These are phyloP conservation scores for Mucor racemosus DNA, from an alignment of 371 early-diverging fungal genomes.

Conservation along the genomic window DNA sequence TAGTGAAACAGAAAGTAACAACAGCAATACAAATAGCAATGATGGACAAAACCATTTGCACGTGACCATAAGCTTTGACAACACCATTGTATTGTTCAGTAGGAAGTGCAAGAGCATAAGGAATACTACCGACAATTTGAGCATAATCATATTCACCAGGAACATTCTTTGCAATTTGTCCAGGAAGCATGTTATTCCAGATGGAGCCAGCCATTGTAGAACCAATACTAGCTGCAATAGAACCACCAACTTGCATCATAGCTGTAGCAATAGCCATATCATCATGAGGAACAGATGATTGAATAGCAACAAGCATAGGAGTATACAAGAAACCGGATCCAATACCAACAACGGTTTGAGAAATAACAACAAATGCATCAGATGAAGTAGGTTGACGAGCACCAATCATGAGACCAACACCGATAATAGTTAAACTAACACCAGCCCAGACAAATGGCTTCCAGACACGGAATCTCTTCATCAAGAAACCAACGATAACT, in stretches of 20 bases:
- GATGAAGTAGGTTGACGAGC: slow-evolving; percentile 44
- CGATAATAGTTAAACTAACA: slow-evolving; percentile 57
- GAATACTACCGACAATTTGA: slow-evolving; percentile 32
- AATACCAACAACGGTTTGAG: slow-evolving; percentile 46
- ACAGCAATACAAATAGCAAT: slow-evolving; percentile 34
- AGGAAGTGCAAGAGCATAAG: slow-evolving; percentile 33
- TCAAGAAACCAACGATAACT: slow-evolving; percentile 38
- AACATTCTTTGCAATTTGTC: slow-evolving; percentile 33
- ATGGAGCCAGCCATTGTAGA: slow-evolving; percentile 43
- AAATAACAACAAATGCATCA: slow-evolving; percentile 37
- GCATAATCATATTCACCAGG: slow-evolving; percentile 41
- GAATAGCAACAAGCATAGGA: slow-evolving; percentile 37
- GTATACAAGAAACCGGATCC: slow-evolving; percentile 41
- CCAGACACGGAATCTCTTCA: slow-evolving; percentile 51
- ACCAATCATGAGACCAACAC: slow-evolving; percentile 49
- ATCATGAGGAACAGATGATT: slow-evolving; percentile 38
- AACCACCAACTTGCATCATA: slow-evolving; percentile 38
- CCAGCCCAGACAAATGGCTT: slow-evolving; percentile 60
- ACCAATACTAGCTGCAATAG: slow-evolving; percentile 41
- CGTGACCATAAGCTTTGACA: slow-evolving; percentile 33
- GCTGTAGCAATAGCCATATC: slow-evolving; percentile 46
- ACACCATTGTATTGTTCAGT: slow-evolving; percentile 37
- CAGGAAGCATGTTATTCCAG: slow-evolving; percentile 45
- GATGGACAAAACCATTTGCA: slow-evolving; percentile 40
- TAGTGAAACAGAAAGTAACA: slow-evolving; percentile 30